Base-by-base conservation (phyloP, 768 basidiomycete genomes). In the Boletus rufocinnamomeus region DNA sequence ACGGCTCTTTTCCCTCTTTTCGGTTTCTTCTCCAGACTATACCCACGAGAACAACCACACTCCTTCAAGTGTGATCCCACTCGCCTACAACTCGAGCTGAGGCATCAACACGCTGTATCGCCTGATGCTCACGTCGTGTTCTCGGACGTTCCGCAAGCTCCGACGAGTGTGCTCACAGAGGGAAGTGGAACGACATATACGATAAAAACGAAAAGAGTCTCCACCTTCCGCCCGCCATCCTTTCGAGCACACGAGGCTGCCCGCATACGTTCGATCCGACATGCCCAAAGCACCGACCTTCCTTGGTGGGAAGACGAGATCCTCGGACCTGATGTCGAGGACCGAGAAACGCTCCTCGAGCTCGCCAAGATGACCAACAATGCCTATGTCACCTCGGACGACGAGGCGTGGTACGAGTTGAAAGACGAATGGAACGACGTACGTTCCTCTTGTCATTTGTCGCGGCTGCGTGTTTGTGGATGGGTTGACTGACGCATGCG, bases 321-420 rank as follows among this genome's bases (percentile, higher is more conserved):
- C 1, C 54, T 76, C 3, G 89, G 78, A 0, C 96, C 96, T 3
- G 86, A 98, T 72, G 81, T 91, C 23, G 84, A 86, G 65, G 84
- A 82, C 51, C 79, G 92, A 44, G 84, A 87, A 60, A 89, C 91
- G 2, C 75, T 98, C 32, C 78, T 91, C 35, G 77, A 84, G 58
- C 81, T 99, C 48, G 96, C 95, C 11, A 97, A 93, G 83, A 98
- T 99, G 92, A 84, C 93, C 41, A 91, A 88, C 67, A 93, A 98
- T 69, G 93, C 96, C 49, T 98, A 98, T 76, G 74, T 88, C 17
- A 68, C 77, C 13, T 84, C 84, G 0, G 78, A 80, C 9, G 84
- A 88, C 55, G 58, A 73, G 7, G 81, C 70, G 2, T 98, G 96
- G 96, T 96, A 92, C 71, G 84, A 89, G 48, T 66, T 95, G 46